These are phyloP conservation scores for Nitzschia palea DNA, from an alignment of 108 stramenopile species.

Conservation along the genomic window DNA sequence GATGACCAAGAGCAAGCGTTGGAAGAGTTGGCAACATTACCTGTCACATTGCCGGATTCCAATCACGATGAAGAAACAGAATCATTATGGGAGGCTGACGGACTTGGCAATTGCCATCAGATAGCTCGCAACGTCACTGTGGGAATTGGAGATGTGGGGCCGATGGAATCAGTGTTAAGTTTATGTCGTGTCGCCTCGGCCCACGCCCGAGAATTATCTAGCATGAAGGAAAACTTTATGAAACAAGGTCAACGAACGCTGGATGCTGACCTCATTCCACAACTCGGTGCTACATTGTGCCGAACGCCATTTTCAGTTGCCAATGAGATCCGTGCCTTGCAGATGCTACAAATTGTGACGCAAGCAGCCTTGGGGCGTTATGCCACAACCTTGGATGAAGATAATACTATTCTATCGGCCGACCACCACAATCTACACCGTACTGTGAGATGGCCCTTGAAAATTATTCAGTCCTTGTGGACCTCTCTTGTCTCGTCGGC, in stretches of 20 bases:
- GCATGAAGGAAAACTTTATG: slow-evolving; percentile 5
- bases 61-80: not conserved
- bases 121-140: slow-evolving; percentile 3
- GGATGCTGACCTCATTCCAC: not conserved
- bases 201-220: not conserved
- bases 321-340: slow-evolving; percentile 3
- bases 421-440: not conserved
- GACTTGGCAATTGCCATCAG: not conserved
- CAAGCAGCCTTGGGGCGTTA: not conserved
- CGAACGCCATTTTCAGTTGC: not conserved
- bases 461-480: too few relatives aligned
- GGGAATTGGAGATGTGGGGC: not conserved
- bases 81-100: slow-evolving; percentile 2
- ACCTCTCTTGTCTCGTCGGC: not conserved
- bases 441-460: too few relatives aligned
- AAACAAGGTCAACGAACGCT: not conserved
- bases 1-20: not conserved
- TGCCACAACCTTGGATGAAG: not conserved
- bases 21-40: not conserved
- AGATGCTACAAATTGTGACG: not conserved
- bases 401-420: not conserved
- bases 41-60: not conserved
- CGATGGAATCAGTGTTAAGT: slow-evolving; percentile 1
- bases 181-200: not conserved
- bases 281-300: not conserved